A percentile compares a stretch with the other conserved stretches of the same genome.
Conservation (phyloP, 2,329 filamentous ascomycete species). For the Ramichloridium luteum region DNA sequence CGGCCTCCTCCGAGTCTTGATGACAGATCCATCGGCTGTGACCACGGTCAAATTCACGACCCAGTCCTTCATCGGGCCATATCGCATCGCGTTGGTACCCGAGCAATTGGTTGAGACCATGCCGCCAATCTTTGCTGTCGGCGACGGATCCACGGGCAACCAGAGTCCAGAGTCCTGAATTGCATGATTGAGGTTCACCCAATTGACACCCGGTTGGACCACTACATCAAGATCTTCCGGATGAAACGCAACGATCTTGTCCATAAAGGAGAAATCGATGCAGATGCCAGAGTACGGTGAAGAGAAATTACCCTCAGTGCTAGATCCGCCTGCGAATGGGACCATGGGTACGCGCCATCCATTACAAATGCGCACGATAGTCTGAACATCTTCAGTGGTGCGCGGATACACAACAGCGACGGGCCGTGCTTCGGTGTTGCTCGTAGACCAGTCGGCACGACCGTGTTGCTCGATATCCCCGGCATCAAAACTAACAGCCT, state of each 20-base stretch:
- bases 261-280: constrained; percentile 83
- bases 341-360: constrained; percentile 11
- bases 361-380: constrained; percentile 10
- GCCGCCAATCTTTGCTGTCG: constrained; percentile 61
- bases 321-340: constrained; percentile 13
- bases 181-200: constrained; percentile 75
- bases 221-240: constrained; percentile 86
- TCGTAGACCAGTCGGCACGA: constrained; percentile 13
- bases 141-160: constrained; percentile 81
- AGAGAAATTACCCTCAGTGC: constrained; percentile 75
- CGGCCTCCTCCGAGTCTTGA: constrained; percentile 68
- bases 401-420: constrained; percentile 13
- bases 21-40: constrained; percentile 62
- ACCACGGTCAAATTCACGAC: constrained; percentile 74
- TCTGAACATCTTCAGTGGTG: constrained; percentile 10
- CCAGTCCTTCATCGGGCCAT: constrained; percentile 83
- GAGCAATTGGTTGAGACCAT: constrained; percentile 68
- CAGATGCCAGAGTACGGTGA: constrained; percentile 78
- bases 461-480: constrained; percentile 15
- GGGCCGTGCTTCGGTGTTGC: constrained; percentile 10
- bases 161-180: constrained; percentile 67
- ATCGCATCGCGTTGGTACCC: constrained; percentile 58
- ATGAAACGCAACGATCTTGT: constrained; percentile 65
- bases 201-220: constrained; percentile 82
- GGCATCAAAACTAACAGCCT: constrained; percentile 12